Conservation (phyloP, 2,329 filamentous ascomycete genomes). For the Xylaria sp. region DNA sequence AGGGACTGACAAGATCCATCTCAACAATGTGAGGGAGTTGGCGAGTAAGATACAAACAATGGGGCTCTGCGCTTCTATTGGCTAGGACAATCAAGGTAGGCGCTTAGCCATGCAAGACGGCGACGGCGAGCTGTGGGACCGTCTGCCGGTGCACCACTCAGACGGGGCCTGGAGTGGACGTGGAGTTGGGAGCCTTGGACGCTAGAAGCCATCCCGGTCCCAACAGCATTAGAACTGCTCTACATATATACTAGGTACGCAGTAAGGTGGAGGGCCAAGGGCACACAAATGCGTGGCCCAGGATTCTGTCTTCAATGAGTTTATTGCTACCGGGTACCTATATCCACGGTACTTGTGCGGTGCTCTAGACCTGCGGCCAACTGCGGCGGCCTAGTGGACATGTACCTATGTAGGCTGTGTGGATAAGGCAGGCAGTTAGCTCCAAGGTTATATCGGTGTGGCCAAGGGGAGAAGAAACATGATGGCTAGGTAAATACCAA, state of each 20-base stretch:
- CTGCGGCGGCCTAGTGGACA: background rate
- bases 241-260: too few species aligned
- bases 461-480: background rate
- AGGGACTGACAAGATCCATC: conserved; percentile 29
- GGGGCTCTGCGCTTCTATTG: conserved; percentile 30
- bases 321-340: background rate
- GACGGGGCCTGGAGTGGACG: conserved; percentile 9
- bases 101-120: conserved; percentile 34
- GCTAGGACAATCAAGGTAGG: conserved; percentile 23
- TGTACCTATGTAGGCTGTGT: too few species aligned
- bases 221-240: background rate
- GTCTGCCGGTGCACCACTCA: conserved; percentile 26
- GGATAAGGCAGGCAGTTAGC: too few species aligned
- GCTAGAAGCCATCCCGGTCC: conserved; percentile 4
- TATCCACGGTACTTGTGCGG: background rate
- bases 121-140: conserved; percentile 33
- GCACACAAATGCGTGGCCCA: conserved; percentile 8
- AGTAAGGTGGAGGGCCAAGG: background rate
- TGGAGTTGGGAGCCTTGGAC: background rate
- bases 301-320: background rate
- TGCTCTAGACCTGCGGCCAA: background rate
- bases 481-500: background rate
- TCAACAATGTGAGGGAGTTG: conserved; percentile 16
- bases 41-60: conserved; percentile 28
- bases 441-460: conserved; percentile 3